phyloP scores from a whole-genome alignment of 257 asterid species.

The Striga asiatica region DNA sequence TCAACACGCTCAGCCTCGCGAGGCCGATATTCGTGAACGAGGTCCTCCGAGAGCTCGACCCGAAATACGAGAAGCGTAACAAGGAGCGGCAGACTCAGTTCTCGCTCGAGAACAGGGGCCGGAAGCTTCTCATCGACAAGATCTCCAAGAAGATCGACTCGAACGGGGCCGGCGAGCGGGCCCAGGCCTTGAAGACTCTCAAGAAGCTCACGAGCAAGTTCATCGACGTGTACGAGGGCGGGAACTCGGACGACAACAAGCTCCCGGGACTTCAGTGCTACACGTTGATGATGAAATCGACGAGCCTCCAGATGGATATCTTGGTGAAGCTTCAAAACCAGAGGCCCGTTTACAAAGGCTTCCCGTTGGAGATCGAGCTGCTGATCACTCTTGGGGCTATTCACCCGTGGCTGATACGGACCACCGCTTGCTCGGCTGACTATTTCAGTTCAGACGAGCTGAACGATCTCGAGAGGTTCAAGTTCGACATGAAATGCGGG shows the following conservation, averaged over 20 bases:
- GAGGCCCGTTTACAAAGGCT: conserved; percentile 73
- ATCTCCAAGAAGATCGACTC: conserved; percentile 77
- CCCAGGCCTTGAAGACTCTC: conserved; percentile 56
- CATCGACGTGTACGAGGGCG: conserved; percentile 89
- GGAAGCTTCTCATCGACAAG: conserved; percentile 73
- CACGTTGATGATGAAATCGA: conserved; percentile 90
- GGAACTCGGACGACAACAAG: conserved; percentile 39
- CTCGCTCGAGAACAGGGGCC: conserved; percentile 69
- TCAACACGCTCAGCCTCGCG: conserved; percentile 83
- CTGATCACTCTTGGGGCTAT: conserved; percentile 89
- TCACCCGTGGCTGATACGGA: conserved; percentile 92
- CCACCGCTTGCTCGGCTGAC: conserved; percentile 58
- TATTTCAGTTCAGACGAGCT: conserved; percentile 56
- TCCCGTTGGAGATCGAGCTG: conserved; percentile 80
- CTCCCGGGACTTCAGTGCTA: conserved; percentile 94
- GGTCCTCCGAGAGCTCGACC: conserved; percentile 79
- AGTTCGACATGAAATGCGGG: conserved; percentile 68
- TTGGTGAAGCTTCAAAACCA: conserved; percentile 64
- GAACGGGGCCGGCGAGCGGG: conserved; percentile 49
- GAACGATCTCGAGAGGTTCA: conserved; percentile 56
- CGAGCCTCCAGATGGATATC: conserved; percentile 64
- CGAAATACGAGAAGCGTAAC: conserved; percentile 62
- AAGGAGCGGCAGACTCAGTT: conserved; percentile 43
- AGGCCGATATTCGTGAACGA: conserved; percentile 76
- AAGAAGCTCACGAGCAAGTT: conserved; percentile 67